Evolutionary conservation across 306 rosid genomes (phyloP).

Genomic region (Quercus agrifolia): DNA sequence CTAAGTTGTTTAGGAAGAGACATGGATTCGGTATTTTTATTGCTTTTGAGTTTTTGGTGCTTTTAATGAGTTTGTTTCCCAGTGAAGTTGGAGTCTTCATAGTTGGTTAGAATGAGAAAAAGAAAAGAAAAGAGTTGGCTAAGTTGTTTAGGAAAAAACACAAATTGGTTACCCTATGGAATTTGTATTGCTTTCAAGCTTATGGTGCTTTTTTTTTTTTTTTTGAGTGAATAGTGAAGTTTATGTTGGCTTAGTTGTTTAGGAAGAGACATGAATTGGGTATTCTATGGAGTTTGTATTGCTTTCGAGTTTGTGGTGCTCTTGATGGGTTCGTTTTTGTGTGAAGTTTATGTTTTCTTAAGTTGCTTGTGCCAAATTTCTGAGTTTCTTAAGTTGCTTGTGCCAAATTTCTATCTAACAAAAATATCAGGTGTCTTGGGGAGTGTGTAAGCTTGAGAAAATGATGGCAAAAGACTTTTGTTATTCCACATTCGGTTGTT

Average conservation of each 20-base stretch:
- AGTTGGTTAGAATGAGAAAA: no score
- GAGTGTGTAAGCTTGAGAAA: background rate
- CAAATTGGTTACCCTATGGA: constrained; percentile 9
- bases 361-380: background rate
- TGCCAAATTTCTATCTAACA: background rate
- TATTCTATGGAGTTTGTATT: constrained; percentile 2
- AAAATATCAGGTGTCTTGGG: background rate
- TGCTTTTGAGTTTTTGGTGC: no score
- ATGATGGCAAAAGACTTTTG: background rate
- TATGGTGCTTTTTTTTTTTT: background rate
- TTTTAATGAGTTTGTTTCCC: no score
- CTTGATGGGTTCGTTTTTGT: background rate
- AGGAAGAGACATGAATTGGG: background rate
- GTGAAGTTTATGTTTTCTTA: background rate
- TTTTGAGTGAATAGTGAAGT: background rate
- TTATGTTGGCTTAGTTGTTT: background rate
- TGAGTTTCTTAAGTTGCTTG: background rate
- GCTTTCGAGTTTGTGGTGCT: background rate
- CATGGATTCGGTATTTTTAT: no score
- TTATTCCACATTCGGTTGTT: background rate
- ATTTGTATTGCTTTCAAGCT: background rate
- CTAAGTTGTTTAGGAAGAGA: no score
- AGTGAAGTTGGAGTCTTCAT: no score
- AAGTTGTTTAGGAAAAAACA: background rate
- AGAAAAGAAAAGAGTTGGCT: background rate